phyloP scores from a whole-genome alignment of 768 basidiomycete species.

The Suillus sp. region DNA sequence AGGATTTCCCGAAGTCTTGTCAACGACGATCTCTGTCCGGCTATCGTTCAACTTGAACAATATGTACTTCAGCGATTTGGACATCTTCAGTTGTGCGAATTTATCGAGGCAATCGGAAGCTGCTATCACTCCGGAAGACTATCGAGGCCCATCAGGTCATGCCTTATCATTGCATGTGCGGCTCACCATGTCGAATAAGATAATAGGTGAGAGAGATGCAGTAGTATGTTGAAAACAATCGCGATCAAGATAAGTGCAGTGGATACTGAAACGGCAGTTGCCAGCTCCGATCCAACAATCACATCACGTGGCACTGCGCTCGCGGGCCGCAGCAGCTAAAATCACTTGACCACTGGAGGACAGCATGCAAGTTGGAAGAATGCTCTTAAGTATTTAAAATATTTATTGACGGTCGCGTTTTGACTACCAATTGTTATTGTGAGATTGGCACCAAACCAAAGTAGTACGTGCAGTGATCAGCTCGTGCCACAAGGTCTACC shows the following conservation, averaged over 20 bases:
- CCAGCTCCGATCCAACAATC: slow-evolving; percentile 9
- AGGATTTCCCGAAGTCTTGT: slow-evolving; percentile 53
- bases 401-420: not conserved
- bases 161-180: not conserved
- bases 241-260: slow-evolving; percentile 8
- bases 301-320: slow-evolving; percentile 4
- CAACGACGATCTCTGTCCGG: slow-evolving; percentile 75
- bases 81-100: slow-evolving; percentile 27
- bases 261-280: slow-evolving; percentile 8
- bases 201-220: slow-evolving; percentile 1
- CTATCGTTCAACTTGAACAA: slow-evolving; percentile 67
- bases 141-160: slow-evolving; percentile 4
- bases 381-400: not conserved
- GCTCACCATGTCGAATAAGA: slow-evolving; percentile 29
- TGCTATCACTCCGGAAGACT: slow-evolving; percentile 47
- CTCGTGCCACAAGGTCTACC: not conserved
- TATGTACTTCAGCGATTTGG: slow-evolving; percentile 76
- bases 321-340: not conserved
- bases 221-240: slow-evolving; percentile 4
- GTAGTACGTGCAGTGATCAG: not conserved
- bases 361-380: not conserved
- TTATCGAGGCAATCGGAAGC: slow-evolving; percentile 49
- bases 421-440: not conserved
- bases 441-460: not conserved
- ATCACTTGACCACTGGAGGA: not conserved